Conservation (phyloP, 129 eudicot species). For the Apium graveolens region DNA sequence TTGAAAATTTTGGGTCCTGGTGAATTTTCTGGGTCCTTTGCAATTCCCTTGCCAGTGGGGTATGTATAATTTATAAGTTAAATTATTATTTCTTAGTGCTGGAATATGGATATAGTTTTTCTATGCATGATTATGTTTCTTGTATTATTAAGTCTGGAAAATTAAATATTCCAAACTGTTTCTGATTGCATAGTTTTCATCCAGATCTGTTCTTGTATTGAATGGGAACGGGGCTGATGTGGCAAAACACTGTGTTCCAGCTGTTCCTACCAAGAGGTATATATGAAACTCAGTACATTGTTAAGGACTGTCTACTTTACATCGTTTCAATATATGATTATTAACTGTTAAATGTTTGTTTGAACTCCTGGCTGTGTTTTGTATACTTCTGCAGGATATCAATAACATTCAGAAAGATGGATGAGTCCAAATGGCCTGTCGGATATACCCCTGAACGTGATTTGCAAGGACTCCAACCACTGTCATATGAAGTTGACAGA, state of each 20-base stretch:
- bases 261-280: slow-evolving; percentile 84
- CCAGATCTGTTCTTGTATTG: slow-evolving; percentile 82
- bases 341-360: neutral
- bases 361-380: slow-evolving; percentile 2
- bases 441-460: slow-evolving; percentile 70
- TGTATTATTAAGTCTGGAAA: neutral
- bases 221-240: slow-evolving; percentile 93
- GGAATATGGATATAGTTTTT: neutral
- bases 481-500: slow-evolving; percentile 38
- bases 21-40: slow-evolving; percentile 60
- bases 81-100: neutral
- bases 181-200: slow-evolving; percentile 13
- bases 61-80: slow-evolving; percentile 22
- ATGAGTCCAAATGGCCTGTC: slow-evolving; percentile 63
- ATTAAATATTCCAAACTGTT: neutral
- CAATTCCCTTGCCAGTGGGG: slow-evolving; percentile 88
- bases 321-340: neutral
- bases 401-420: slow-evolving; percentile 93
- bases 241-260: slow-evolving; percentile 95
- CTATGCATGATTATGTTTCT: neutral
- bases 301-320: neutral
- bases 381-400: slow-evolving; percentile 54
- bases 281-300: neutral
- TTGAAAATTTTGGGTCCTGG: slow-evolving; percentile 73
- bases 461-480: slow-evolving; percentile 73